Conservation (phyloP, 2,329 filamentous ascomycete genomes). For the Graphiopsis chlorocephala region DNA sequence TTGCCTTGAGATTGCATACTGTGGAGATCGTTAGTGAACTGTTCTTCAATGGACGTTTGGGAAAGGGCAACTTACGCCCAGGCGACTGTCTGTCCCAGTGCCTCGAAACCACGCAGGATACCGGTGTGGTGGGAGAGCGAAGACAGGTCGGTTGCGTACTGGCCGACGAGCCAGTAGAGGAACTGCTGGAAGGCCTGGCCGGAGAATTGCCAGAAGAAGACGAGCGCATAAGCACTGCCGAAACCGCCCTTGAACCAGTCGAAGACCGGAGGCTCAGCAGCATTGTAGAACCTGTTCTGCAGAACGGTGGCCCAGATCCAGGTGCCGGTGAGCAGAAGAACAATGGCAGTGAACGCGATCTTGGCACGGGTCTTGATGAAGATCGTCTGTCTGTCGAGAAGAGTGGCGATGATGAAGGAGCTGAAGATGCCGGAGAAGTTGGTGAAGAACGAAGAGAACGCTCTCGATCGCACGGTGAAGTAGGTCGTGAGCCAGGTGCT, state of each 20-base stretch:
- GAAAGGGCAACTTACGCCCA: conserved; percentile 33
- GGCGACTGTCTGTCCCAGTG: conserved; percentile 36
- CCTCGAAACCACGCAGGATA: conserved; percentile 36
- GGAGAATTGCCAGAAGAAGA: conserved; percentile 30
- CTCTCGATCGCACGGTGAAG: conserved; percentile 37
- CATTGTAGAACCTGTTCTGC: conserved; percentile 32
- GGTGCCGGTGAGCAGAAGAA: conserved; percentile 33
- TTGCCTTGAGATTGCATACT: conserved; percentile 37
- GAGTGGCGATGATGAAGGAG: conserved; percentile 34
- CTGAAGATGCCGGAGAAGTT: conserved; percentile 38
- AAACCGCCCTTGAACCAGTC: conserved; percentile 38
- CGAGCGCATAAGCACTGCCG: conserved; percentile 33
- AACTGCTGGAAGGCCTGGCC: conserved; percentile 39
- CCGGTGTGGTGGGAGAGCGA: conserved; percentile 36
- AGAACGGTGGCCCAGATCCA: conserved; percentile 38
- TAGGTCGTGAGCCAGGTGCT: conserved; percentile 29
- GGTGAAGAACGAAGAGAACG: conserved; percentile 38
- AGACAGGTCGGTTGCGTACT: conserved; percentile 35
- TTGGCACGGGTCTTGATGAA: conserved; percentile 35
- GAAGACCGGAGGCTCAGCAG: conserved; percentile 28
- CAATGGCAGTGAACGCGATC: conserved; percentile 31
- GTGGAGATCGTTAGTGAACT: conserved; percentile 18
- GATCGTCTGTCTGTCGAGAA: conserved; percentile 35
- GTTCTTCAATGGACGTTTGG: neutral
- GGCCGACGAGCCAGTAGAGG: conserved; percentile 37